A percentile compares a stretch with the other conserved stretches of the same genome.
These are phyloP conservation scores for Phalaenopsis aphrodite DNA, from an alignment of 106 monocot species.

Conservation along the genomic window DNA sequence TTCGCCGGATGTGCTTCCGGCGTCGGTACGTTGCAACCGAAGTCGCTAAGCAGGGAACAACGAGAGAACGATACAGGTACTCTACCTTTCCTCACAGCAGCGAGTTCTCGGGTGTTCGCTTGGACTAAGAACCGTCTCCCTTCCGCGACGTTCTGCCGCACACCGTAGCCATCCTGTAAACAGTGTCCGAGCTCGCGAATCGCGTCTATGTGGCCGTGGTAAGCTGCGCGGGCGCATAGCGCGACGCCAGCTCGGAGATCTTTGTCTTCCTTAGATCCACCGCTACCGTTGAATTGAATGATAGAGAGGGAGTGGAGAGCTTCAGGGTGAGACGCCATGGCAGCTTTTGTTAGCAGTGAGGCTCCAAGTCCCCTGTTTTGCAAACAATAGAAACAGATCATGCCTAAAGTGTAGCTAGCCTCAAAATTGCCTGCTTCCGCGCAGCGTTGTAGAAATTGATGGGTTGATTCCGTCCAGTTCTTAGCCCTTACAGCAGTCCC, in stretches of 20 bases:
- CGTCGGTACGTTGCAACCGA: slow-evolving; percentile 39
- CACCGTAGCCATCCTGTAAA: slow-evolving; percentile 65
- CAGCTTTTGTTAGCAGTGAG: slow-evolving; percentile 45
- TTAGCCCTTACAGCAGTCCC: slow-evolving; percentile 28
- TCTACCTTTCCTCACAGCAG: slow-evolving; percentile 6
- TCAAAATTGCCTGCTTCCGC: slow-evolving; percentile 54
- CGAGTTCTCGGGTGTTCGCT: slow-evolving; percentile 45
- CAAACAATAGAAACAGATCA: slow-evolving; percentile 31
- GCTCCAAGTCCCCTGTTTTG: slow-evolving; percentile 32
- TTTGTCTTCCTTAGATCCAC: slow-evolving; percentile 43
- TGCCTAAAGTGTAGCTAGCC: slow-evolving; percentile 57
- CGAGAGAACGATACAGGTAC: background rate
- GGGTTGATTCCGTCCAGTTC: slow-evolving; percentile 46
- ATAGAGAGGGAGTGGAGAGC: slow-evolving; percentile 51
- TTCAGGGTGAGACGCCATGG: slow-evolving; percentile 39
- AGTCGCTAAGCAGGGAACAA: slow-evolving; percentile 36
- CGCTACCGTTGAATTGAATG: slow-evolving; percentile 69
- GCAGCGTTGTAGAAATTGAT: slow-evolving; percentile 46
- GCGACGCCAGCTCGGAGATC: slow-evolving; percentile 45
- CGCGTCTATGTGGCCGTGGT: slow-evolving; percentile 48
- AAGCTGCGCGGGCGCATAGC: slow-evolving; percentile 44
- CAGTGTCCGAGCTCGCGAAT: slow-evolving; percentile 68
- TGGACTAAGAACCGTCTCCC: slow-evolving; percentile 47
- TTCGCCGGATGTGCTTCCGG: slow-evolving; percentile 57
- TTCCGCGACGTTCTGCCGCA: slow-evolving; percentile 36